Evolutionary conservation across 306 rosid genomes (phyloP).

Genomic region (Amphicarpaea edgeworthii): DNA sequence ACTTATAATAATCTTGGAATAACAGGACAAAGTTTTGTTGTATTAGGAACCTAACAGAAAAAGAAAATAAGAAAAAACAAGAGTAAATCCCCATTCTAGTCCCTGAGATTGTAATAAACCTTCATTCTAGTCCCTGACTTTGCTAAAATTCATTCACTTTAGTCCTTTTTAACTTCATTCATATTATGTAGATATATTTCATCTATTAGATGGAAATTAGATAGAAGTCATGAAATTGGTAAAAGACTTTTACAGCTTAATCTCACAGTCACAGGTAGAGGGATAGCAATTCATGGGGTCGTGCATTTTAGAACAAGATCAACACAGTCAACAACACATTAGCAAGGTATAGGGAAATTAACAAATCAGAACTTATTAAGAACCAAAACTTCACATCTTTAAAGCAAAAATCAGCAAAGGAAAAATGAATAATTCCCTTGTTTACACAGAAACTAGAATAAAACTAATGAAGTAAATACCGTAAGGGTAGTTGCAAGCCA

Average conservation of each 20-base stretch:
- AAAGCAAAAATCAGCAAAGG: slow-evolving; percentile 26
- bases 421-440: slow-evolving; percentile 33
- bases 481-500: slow-evolving; percentile 47
- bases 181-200: slow-evolving; percentile 9
- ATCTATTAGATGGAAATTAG: slow-evolving; percentile 8
- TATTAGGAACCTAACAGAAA: slow-evolving; percentile 1
- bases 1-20: background rate
- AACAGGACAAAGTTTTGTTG: background rate
- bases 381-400: slow-evolving; percentile 11
- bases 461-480: slow-evolving; percentile 50
- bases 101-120: background rate
- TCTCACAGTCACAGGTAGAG: slow-evolving; percentile 6
- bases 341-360: background rate
- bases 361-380: slow-evolving; percentile 1
- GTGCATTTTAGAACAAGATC: slow-evolving; percentile 16
- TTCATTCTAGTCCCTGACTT: background rate
- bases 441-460: background rate
- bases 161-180: background rate
- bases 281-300: background rate
- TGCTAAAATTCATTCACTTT: background rate
- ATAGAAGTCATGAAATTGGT: background rate
- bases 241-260: background rate
- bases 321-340: background rate
- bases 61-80: background rate
- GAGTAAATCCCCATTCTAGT: background rate